Base-by-base conservation (phyloP, 441 rosid species). In the Euphorbia celastroides region DNA sequence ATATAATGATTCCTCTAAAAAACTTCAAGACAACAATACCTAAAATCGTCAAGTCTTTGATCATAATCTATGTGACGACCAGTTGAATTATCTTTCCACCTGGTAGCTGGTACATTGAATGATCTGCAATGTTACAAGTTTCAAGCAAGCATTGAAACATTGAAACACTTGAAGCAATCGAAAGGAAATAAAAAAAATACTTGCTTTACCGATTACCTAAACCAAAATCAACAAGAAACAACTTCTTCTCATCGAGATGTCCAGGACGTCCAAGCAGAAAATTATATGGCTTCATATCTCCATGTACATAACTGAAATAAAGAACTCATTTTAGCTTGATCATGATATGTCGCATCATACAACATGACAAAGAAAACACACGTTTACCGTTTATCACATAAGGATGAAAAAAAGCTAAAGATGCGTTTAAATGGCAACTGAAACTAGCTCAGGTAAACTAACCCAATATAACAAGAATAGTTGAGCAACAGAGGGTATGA, bases 201-300 rank as follows among this genome's bases (percentile, higher is more conserved):
- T 3, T 5, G 32, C 67, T 36, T 25, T 12, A 10, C 61, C 34
- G 68, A 48, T 69, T 81, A 94, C 99, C 97, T 77, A 94, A 78
- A 50, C 98, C 99, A 57, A 92, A 88, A 72, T 94, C 99, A 56
- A 94, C 93, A 68, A 94, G 92, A 60, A 84, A 90, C 66, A 93
- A 80, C 72, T 84, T 93, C 65, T 87, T 93, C 77, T 84, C 96
- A 41, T 93, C 96, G 28, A 83, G 82, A 64, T 92, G 82, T 78
- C 92, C 91, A 0, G 94, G 85, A 44, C 81, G 78, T 28, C 99
- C 99, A 74, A 94, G 92, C 77, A 94, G 75, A 69, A 94, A 92
- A 65, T 94, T 94, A 81, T 92, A 97, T 41, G 99, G 99, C 66
- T 94, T 94, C 16, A 94, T 94, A 81, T 94, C 99, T 26, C 99